Evolutionary conservation across 148 eudicot genomes (phyloP), one percentile per base, ranked within the genome.

Genomic region (Cornus controversa): DNA sequence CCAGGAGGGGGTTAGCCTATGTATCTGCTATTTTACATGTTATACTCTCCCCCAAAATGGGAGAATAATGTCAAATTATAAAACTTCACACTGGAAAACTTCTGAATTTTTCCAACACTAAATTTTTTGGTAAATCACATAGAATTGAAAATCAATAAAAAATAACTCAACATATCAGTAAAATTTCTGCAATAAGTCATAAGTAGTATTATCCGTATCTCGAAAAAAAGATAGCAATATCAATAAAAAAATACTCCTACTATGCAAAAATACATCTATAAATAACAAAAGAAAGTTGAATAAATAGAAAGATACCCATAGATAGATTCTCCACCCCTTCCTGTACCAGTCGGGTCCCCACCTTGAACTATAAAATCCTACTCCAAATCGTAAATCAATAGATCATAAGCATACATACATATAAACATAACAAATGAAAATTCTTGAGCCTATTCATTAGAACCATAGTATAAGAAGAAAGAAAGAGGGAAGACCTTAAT

Each of bases 341-440:
- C 99, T 70, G 99, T 93, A 6, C 93, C 99, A 63, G 97, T 91
- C 25, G 99, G 99, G 85, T 95, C 99, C 26, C 99, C 99, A 25
- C 99, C 99, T 87, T 95, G 99, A 76, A 95, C 94, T 9, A 95
- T 93, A 64, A 95, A 95, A 73, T 91, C 99, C 97, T 94, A 79
- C n/a, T 23, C 79, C 66, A 72, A 66, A 63, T 24, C 15, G 27
- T 29, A 65, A 60, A 60, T 60, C 67, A 75, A 77, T 28, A 69
- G 68, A 57, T 58, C 5, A 57, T 67, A 28, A 67, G 69, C 60
- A 68, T 68, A 29, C 69, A 34, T 54, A 28, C 8, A 28, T 4
- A 10, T 20, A 25, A 18, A 37, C 42, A 63, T 37, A 24, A 47
- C 18, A 36, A 7, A 26, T 40, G 2, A 3, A 10, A 42, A 23